Conservation (phyloP, 805 yeast species). For the Priceomyces melissophilus region DNA sequence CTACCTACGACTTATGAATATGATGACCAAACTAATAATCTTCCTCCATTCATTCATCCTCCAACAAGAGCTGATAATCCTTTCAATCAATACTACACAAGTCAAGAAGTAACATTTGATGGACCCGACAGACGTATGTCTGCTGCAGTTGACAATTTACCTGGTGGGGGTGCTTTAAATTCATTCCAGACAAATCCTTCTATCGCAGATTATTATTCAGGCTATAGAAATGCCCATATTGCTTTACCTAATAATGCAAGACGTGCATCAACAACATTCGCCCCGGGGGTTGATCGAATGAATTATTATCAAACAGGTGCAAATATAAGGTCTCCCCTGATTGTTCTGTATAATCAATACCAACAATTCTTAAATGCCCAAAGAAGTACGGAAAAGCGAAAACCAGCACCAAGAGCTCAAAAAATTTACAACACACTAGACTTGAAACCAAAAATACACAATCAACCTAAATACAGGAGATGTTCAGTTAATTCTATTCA, state of each 20-base stretch:
- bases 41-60: constrained; percentile 34
- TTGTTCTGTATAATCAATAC: constrained; percentile 32
- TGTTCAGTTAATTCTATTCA: constrained; percentile 61
- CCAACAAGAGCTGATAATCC: constrained; percentile 46
- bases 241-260: constrained; percentile 8
- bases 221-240: constrained; percentile 4
- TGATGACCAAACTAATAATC: constrained; percentile 21
- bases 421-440: constrained; percentile 45
- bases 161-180: constrained; percentile 4
- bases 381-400: constrained; percentile 16
- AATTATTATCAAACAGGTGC: constrained; percentile 12
- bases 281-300: constrained; percentile 4
- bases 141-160: constrained; percentile 29
- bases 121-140: constrained; percentile 34
- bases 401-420: constrained; percentile 47
- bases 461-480: constrained; percentile 67
- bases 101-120: constrained; percentile 32
- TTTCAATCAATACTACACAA: constrained; percentile 39
- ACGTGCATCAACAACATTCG: constrained; percentile 23
- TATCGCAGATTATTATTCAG: constrained; percentile 3
- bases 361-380: constrained; percentile 26
- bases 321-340: constrained; percentile 26
- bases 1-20: constrained; percentile 51
- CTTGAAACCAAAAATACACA: constrained; percentile 56
- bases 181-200: constrained; percentile 3